A percentile compares a stretch with the other conserved stretches of the same genome.
Evolutionary conservation across 73 alveolate species (phyloP).

Genomic region (Paramecium caudatum): DNA sequence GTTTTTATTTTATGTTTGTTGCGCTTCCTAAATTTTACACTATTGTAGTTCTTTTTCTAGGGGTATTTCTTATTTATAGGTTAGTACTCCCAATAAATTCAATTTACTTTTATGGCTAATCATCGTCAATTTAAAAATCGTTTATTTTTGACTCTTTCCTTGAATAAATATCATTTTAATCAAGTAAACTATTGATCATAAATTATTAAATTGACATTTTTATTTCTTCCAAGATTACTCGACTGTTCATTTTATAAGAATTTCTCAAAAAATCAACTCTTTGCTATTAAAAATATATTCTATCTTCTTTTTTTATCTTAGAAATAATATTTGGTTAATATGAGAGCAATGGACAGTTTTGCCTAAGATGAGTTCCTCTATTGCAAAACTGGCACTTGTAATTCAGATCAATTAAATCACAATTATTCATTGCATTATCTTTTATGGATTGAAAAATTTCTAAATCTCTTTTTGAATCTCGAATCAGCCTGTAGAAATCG

Average conservation of each 20-base stretch:
- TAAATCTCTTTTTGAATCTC: constrained; percentile 14
- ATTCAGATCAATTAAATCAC: constrained; percentile 22
- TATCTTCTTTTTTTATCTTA: background rate
- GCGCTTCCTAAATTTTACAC: background rate
- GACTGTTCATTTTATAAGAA: background rate
- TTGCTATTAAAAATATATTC: background rate
- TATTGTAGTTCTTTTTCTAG: background rate
- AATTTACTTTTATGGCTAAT: background rate
- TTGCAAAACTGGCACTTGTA: constrained; percentile 11
- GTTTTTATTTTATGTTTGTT: background rate
- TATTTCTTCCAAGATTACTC: background rate
- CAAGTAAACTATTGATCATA: constrained; percentile 15
- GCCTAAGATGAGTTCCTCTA: background rate
- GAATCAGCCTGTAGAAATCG: background rate
- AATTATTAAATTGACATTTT: constrained; percentile 6
- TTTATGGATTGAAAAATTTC: constrained; percentile 16
- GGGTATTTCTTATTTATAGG: background rate
- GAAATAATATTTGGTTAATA: constrained; percentile 37
- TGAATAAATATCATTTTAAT: constrained; percentile 5
- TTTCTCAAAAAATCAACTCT: background rate
- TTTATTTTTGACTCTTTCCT: constrained; percentile 7
- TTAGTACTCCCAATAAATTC: constrained; percentile 1
- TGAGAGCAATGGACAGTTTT: constrained; percentile 11
- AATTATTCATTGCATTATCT: constrained; percentile 7
- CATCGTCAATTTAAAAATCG: constrained; percentile 29